Base-by-base conservation (phyloP, 2,329 filamentous ascomycete genomes). In the Chrysoporthe austroafricana region DNA sequence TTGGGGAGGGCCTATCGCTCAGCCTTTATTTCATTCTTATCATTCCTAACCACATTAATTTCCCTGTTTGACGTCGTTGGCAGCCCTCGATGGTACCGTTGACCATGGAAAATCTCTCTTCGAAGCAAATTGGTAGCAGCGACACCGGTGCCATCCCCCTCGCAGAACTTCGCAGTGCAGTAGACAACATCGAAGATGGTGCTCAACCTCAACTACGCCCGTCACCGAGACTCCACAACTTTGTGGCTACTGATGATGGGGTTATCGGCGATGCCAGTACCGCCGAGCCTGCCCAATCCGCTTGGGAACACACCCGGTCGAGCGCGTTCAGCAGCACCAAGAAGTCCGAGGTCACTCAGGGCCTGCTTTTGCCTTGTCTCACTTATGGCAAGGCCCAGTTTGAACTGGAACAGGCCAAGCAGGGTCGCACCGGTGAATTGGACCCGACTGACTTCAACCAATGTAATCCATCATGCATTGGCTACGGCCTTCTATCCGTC, bases 291-390 rank as follows among this genome's bases (percentile, higher is more conserved):
- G 39, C 44, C n/a, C 59, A 44, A n/a, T 32, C 39, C 5, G 21
- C n/a, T n/a, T 61, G 42, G 59, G 58, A 68, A 21, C 34, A 68
- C 62, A 39, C 42, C 32, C 66, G 66, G 26, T 46, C 32, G 39
- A 61, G 63, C 52, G 68, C 68, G 18, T 34, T 67, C n/a, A 68
- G 61, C 16, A 56, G 52, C n/a, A n/a, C 50, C n/a, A 59, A 70
- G 58, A 66, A 68, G 16, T 61, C 62, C 2, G 66, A 68, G 18
- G 68, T 46, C 32, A 60, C 54, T 16, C 52, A 68, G 34, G 68
- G 68, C 34, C n/a, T 68, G 26, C n/a, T 70, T 4, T 59, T 67
- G 21, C 68, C 68, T 11, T 70, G 68, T 21, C 18, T 70, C n/a
- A 68, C 68, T n/a, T 70, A 68, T 32, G 68, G 68, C 8, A 66